Evolutionary conservation across 176 grass and related monocot species (phyloP), one percentile per base, ranked within the genome.

Genomic region (Rhipidocladum racemiflorum): DNA sequence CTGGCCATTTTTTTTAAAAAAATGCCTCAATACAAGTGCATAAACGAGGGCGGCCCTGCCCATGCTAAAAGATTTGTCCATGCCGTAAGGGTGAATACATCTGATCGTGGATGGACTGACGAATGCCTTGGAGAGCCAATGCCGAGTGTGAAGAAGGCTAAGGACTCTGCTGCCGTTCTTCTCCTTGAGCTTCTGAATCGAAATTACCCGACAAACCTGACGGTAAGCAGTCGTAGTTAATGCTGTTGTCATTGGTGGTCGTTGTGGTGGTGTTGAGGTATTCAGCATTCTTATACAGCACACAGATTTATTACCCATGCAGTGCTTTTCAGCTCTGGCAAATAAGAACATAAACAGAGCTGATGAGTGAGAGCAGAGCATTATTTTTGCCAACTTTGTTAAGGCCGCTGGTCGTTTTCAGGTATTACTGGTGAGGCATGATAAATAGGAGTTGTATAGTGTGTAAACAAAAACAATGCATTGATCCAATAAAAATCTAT

Each of bases 81-180:
- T 32, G 93, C 91, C 1, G 93, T 99, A 7, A 88, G 93, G 23
- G 91, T 95, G 44, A 99, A 95, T 56, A 99, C 96, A 30, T 85
- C 96, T 3, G 91, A 93, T 46, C 77, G 85, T 4, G 91, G 96
- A 6, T 99, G 96, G 96, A 99, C 96, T 3, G 92, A 95, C 24
- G 96, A 95, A 51, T 99, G 96, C 85, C 69, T 99, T 70, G 96
- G 96, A 45, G 93, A 95, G 43, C 91, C 96, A 15, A 99, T 95
- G 96, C 96, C 93, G 0, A 99, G 93, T 54, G 96, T 95, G 66
- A 99, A 99, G 80, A 99, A 95, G 80, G 89, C 96, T 2, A 99
- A 93, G 83, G 96, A 99, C 80, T 95, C 96, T 36, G 93, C 97
- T 0, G 97, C 97, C 16, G 34, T 91, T 81, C 91, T 99, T 84